Conservation (phyloP, 2,329 filamentous ascomycete species). For the Diaporthe sp. region DNA sequence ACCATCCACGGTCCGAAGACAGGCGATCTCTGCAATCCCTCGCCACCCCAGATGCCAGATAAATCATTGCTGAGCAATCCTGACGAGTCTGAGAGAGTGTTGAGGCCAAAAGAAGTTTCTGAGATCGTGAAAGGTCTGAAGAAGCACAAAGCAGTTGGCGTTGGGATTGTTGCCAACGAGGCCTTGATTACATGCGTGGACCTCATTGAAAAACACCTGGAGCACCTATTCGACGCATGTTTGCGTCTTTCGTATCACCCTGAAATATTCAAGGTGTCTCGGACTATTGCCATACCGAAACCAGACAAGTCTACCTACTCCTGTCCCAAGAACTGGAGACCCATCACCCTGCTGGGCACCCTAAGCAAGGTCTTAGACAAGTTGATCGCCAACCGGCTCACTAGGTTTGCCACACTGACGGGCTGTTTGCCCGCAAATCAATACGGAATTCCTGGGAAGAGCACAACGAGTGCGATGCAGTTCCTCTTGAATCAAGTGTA, state of each 20-base stretch:
- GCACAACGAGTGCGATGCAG: background rate
- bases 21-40: background rate
- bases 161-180: background rate
- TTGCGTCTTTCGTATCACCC: conserved; percentile 3
- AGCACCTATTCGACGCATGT: background rate
- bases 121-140: background rate
- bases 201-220: background rate
- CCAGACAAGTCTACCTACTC: background rate
- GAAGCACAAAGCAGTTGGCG: background rate
- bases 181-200: background rate
- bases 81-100: background rate
- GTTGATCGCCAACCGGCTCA: background rate
- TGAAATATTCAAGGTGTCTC: background rate
- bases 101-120: background rate
- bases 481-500: background rate
- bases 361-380: background rate
- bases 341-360: background rate
- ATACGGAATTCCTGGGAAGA: background rate
- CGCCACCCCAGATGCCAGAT: background rate
- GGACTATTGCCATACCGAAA: background rate
- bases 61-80: background rate
- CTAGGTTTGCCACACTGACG: background rate
- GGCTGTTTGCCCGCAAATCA: background rate
- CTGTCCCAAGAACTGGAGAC: background rate
- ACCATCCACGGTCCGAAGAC: background rate